Evolutionary conservation across 768 basidiomycete species (phyloP).

Genomic region (Collybia mongolica): DNA sequence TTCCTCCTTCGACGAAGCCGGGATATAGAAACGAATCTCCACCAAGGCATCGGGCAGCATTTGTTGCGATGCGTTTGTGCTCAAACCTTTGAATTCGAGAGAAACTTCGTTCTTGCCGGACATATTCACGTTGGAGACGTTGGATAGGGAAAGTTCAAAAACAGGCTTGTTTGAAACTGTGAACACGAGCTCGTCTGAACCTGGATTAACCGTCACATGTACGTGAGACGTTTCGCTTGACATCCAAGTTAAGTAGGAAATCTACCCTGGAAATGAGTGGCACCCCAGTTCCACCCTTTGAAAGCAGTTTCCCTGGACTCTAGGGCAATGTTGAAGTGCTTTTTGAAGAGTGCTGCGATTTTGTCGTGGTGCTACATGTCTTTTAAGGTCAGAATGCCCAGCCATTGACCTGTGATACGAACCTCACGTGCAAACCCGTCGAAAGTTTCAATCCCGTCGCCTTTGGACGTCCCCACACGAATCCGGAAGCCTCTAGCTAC

Average conservation of each 20-base stretch:
- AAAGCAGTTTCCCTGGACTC: slow-evolving; percentile 85
- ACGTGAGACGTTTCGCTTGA: background rate
- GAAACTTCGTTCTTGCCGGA: slow-evolving; percentile 96
- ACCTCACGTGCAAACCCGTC: slow-evolving; percentile 94
- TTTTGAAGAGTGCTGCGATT: slow-evolving; percentile 74
- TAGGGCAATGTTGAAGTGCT: slow-evolving; percentile 81
- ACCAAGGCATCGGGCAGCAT: slow-evolving; percentile 79
- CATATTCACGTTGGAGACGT: slow-evolving; percentile 96
- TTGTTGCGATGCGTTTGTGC: slow-evolving; percentile 36
- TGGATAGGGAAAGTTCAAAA: slow-evolving; percentile 83
- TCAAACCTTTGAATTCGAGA: slow-evolving; percentile 48
- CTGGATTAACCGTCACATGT: slow-evolving; percentile 34
- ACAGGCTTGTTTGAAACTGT: slow-evolving; percentile 82
- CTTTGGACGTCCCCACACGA: slow-evolving; percentile 73
- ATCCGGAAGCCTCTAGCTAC: slow-evolving; percentile 93
- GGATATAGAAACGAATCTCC: slow-evolving; percentile 96
- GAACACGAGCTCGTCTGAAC: slow-evolving; percentile 83
- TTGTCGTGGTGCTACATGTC: slow-evolving; percentile 81
- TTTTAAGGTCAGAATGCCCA: background rate
- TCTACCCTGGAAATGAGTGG: slow-evolving; percentile 89
- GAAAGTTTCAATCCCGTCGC: slow-evolving; percentile 73
- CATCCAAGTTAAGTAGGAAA: background rate
- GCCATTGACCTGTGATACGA: slow-evolving; percentile 18
- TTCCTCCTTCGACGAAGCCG: slow-evolving; percentile 66
- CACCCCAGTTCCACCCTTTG: slow-evolving; percentile 99